phyloP scores from a whole-genome alignment of 106 monocot species.

The Acorus gramineus region DNA sequence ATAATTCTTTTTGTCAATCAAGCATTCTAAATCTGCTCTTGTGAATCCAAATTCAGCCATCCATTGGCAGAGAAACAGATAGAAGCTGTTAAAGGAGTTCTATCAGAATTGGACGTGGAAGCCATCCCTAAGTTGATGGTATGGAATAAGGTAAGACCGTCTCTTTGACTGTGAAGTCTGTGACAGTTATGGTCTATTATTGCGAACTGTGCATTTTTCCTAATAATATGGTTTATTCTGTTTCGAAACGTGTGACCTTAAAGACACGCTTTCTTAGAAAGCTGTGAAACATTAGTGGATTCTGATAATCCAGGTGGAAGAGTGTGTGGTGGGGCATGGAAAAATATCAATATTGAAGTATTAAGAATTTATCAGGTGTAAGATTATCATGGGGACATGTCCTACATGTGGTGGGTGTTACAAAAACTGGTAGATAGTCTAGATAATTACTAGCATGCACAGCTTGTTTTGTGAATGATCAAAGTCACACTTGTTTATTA shows the following conservation, averaged over 20 bases:
- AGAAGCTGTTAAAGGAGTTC: conserved; percentile 71
- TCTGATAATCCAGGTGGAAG: too few species aligned
- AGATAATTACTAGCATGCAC: too few species aligned
- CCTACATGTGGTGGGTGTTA: too few species aligned
- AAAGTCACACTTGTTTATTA: too few species aligned
- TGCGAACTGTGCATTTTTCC: neutral
- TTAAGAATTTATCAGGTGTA: too few species aligned
- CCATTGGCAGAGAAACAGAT: conserved; percentile 78
- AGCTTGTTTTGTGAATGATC: too few species aligned
- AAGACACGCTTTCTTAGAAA: too few species aligned
- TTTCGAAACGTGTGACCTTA: neutral
- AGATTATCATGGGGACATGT: too few species aligned
- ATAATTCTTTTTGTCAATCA: neutral
- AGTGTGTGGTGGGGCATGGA: too few species aligned
- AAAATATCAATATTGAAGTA: too few species aligned
- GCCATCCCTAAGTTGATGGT: conserved; percentile 79
- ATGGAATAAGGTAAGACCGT: conserved; percentile 77
- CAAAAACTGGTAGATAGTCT: too few species aligned
- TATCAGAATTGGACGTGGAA: conserved; percentile 69
- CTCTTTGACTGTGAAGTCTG: neutral
- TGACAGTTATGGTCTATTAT: neutral
- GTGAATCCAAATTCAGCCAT: conserved; percentile 42
- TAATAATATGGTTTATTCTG: neutral
- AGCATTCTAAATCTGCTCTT: conserved; percentile 3
- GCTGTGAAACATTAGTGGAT: too few species aligned